These are phyloP conservation scores for Hanseniaspora lindneri DNA, from an alignment of 805 yeast species.

Conservation along the genomic window DNA sequence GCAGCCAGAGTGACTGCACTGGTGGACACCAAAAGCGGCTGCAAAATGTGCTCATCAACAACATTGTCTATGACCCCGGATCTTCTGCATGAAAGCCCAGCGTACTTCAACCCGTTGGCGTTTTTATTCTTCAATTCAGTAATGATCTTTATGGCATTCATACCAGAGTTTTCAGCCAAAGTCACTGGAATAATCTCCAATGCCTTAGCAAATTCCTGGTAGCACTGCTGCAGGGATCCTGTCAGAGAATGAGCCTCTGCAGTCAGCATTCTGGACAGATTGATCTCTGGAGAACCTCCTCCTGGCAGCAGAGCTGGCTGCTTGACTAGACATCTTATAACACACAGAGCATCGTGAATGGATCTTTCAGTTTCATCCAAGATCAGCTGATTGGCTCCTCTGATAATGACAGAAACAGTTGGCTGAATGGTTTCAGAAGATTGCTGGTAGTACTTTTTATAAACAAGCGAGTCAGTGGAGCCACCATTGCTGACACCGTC, in stretches of 20 bases:
- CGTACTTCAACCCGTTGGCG: constrained; percentile 77
- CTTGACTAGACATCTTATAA: constrained; percentile 76
- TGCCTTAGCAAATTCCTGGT: constrained; percentile 84
- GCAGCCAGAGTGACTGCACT: constrained; percentile 91
- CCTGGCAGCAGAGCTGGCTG: constrained; percentile 90
- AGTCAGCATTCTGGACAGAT: constrained; percentile 61
- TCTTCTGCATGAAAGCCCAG: constrained; percentile 93
- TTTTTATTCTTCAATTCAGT: constrained; percentile 87
- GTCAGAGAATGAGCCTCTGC: constrained; percentile 60
- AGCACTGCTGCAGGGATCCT: constrained; percentile 83
- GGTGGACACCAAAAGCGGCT: constrained; percentile 88
- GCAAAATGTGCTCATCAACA: constrained; percentile 85
- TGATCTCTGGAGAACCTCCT: constrained; percentile 97
- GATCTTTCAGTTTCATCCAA: constrained; percentile 96
- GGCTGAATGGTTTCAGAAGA: constrained; percentile 20
- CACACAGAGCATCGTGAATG: constrained; percentile 94
- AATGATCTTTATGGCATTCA: constrained; percentile 80
- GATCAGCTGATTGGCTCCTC: constrained; percentile 87
- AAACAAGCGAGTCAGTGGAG: background rate
- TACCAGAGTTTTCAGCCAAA: constrained; percentile 88
- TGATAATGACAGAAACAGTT: constrained; percentile 79
- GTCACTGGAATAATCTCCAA: constrained; percentile 89
- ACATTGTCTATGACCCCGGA: constrained; percentile 78
- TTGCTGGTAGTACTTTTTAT: constrained; percentile 21
- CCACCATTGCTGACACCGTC: background rate